These are phyloP conservation scores for Hebeloma cylindrosporum DNA, from an alignment of 768 basidiomycete species.

Conservation along the genomic window DNA sequence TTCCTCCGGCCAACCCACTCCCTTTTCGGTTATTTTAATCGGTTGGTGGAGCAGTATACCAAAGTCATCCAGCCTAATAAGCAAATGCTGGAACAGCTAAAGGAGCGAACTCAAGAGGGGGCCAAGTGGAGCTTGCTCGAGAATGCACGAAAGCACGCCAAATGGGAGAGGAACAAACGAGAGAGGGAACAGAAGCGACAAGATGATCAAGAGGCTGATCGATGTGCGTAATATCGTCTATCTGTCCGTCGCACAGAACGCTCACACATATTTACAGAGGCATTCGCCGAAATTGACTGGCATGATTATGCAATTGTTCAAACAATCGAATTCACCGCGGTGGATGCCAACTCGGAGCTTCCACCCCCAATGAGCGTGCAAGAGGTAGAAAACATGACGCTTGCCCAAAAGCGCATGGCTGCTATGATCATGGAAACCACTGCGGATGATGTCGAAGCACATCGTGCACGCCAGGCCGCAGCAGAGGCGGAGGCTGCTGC, in stretches of 20 bases:
- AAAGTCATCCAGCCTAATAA: slow-evolving; percentile 84
- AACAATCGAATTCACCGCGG: slow-evolving; percentile 95
- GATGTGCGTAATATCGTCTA: slow-evolving; percentile 51
- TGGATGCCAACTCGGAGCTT: slow-evolving; percentile 86
- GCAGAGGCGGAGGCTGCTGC: slow-evolving; percentile 84
- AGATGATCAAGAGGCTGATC: slow-evolving; percentile 91
- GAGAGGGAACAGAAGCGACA: slow-evolving; percentile 84
- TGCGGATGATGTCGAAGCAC: slow-evolving; percentile 81
- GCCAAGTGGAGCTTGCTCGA: slow-evolving; percentile 80
- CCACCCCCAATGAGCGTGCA: slow-evolving; percentile 96
- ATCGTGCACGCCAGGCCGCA: slow-evolving; percentile 77
- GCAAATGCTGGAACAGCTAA: slow-evolving; percentile 69
- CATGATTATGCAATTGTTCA: slow-evolving; percentile 98
- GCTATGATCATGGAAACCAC: slow-evolving; percentile 98
- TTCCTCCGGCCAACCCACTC: slow-evolving; percentile 96
- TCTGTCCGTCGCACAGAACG: slow-evolving; percentile 6
- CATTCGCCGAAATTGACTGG: slow-evolving; percentile 98
- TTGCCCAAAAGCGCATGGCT: slow-evolving; percentile 97
- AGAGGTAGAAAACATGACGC: slow-evolving; percentile 93
- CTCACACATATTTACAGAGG: slow-evolving; percentile 46
- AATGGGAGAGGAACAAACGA: slow-evolving; percentile 83
- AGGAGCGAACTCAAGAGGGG: slow-evolving; percentile 60
- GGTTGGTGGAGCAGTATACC: slow-evolving; percentile 93
- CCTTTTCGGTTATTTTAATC: slow-evolving; percentile 95
- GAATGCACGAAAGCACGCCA: slow-evolving; percentile 72